Evolutionary conservation across 441 rosid species (phyloP), one percentile per base, ranked within the genome.

Genomic region (Raphanus hybrid): DNA sequence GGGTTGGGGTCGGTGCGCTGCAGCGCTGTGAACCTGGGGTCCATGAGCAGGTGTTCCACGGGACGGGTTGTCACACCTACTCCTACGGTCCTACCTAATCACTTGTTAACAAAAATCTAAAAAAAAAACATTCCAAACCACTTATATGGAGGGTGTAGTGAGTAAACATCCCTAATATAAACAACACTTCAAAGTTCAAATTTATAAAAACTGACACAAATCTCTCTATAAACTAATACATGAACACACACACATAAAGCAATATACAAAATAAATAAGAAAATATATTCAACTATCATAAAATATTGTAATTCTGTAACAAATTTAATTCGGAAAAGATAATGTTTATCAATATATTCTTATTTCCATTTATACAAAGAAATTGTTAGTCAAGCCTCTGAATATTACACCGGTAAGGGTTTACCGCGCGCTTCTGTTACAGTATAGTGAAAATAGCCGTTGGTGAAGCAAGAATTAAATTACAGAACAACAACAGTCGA

Each of bases 391-490:
- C 15, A 41, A 63, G 14, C 64, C 64, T 52, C 3, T 23, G 63
- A 52, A 23, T 26, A 23, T 12, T 6, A 43, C 18, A 27, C 41
- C 6, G 10, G 8, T 12, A 1, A 26, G 6, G 35, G 54, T 52
- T 76, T 64, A 55, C 75, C 20, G 20, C 71, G 67, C 67, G 32
- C 32, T 27, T 27, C 32, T 27, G 69, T 66, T 67, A 70, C 71
- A 32, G 6, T 15, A 7, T 14, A 71, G 11, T 3, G 15, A 66
- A 34, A 60, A 26, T 37, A 78, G 77, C 81, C 74, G 77, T 78
- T 73, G 73, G 64, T 61, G 50, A 43, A 50, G 8, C 26, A 6
- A 15, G 14, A 27, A 50, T 35, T 78, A 23, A 77, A 60, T 60
- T 27, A 27, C 39, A n/a, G 39, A 27, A 27, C 7, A 58, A 58